Base-by-base conservation (phyloP, 2,329 filamentous ascomycete species). In the Pyricularia sp. region DNA sequence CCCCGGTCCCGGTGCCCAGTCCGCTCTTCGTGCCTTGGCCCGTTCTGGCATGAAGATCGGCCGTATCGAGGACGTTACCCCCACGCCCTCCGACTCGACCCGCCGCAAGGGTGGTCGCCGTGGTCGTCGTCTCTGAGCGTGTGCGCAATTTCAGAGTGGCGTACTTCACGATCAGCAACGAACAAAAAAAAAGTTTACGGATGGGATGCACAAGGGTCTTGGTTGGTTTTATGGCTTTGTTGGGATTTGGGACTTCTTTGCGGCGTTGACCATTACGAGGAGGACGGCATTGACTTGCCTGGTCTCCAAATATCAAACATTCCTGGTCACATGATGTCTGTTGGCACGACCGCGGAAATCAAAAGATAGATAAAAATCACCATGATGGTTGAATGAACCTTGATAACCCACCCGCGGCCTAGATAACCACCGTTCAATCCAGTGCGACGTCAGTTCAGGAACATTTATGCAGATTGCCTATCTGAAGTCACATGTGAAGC, bases 31-130 rank as follows among this genome's bases (percentile, higher is more conserved):
- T 79, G 96, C 94, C 75, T 89, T 99, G 73, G 94, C 94, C 79
- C 96, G 94, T 87, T 92, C 94, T 75, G 94, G 94, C 79, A 99
- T 99, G 96, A 96, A 93, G 86, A 99, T 99, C 75, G 94, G 94
- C 79, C 90, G 94, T 78, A 99, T 99, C 76, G 94, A 99, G 89
- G 94, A 99, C 80, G 94, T 99, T 71, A 99, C 96, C 75, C 94
- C 94, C 75, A 99, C 94, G 68, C 94, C 96, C 75, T 99, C 94
- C 81, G 94, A 99, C 83, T 96, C 91, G 80, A 99, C 94, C 77
- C 91, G 94, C 84, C 93, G 93, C 85, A 99, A 99, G 92, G 94
- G 94, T 85, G 94, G 94, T 97, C 93, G 94, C 83, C 93, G 94
- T 90, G 94, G 94, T 97, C 94, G 94, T 84, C 93, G 94, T 96